phyloP scores from a whole-genome alignment of 768 basidiomycete genomes.

The Tephrocybe sp. region DNA sequence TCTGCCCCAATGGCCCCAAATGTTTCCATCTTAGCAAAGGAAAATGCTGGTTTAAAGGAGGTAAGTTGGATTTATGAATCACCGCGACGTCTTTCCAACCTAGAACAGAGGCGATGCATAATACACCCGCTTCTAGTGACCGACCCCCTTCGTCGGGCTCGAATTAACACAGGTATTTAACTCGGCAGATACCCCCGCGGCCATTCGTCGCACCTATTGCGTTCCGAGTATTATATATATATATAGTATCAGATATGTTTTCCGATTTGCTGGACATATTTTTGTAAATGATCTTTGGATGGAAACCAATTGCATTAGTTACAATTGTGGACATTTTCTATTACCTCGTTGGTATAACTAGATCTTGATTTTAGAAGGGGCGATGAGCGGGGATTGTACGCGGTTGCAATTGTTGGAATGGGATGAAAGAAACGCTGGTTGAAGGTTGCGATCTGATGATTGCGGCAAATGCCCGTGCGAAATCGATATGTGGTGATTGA shows the following conservation, averaged over 20 bases:
- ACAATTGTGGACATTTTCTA: constrained; percentile 14
- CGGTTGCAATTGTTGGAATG: too few relatives aligned
- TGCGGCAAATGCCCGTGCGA: constrained; percentile 62
- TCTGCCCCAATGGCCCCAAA: constrained; percentile 75
- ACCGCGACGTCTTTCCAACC: neutral
- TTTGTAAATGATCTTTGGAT: constrained; percentile 16
- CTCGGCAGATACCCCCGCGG: constrained; percentile 7
- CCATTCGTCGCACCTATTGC: constrained; percentile 10
- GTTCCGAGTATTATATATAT: constrained; percentile 7
- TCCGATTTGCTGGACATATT: constrained; percentile 11
- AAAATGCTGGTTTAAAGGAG: constrained; percentile 87
- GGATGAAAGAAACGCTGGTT: neutral
- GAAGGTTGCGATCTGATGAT: constrained; percentile 3
- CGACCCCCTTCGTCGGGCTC: constrained; percentile 10
- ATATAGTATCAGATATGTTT: constrained; percentile 12
- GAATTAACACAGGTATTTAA: constrained; percentile 8
- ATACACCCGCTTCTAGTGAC: constrained; percentile 12
- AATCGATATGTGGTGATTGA: constrained; percentile 53
- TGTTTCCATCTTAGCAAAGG: constrained; percentile 73
- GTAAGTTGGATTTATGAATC: constrained; percentile 25
- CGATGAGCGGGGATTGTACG: neutral
- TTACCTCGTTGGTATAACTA: constrained; percentile 4
- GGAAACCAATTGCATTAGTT: constrained; percentile 16
- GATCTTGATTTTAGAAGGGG: constrained; percentile 1
- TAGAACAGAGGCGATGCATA: constrained; percentile 44